phyloP scores from a whole-genome alignment of 805 yeast genomes.

The Myxozyma kluyveri region DNA sequence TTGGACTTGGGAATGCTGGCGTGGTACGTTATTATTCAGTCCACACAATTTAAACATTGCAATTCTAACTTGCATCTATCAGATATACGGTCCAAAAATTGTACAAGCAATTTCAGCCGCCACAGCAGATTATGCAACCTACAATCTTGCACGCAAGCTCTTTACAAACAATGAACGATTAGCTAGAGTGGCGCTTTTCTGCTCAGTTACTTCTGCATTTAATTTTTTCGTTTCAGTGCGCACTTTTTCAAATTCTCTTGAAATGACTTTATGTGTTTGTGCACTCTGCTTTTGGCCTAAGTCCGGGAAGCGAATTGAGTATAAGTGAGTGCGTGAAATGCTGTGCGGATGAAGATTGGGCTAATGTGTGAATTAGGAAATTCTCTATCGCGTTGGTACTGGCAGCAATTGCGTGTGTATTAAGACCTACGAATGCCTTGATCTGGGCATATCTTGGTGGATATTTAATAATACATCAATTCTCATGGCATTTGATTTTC shows the following conservation, averaged over 20 bases:
- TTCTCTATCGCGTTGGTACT: constrained; percentile 40
- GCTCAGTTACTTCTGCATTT: constrained; percentile 66
- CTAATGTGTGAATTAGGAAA: background rate
- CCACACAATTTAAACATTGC: background rate
- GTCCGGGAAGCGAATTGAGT: too few relatives aligned
- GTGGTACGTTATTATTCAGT: constrained; percentile 9
- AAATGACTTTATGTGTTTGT: constrained; percentile 63
- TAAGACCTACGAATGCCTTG: constrained; percentile 80
- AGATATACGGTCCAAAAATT: constrained; percentile 54
- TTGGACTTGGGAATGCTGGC: constrained; percentile 44
- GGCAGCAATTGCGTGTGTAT: constrained; percentile 40
- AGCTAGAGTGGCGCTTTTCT: constrained; percentile 36
- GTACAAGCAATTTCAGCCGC: constrained; percentile 69
- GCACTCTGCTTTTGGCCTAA: constrained; percentile 77
- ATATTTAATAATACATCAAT: constrained; percentile 31
- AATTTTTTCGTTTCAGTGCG: constrained; percentile 80
- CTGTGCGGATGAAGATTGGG: too few relatives aligned
- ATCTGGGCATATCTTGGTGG: constrained; percentile 70
- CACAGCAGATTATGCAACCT: constrained; percentile 62
- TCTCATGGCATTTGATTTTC: constrained; percentile 5
- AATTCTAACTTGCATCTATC: background rate
- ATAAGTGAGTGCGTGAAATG: too few relatives aligned
- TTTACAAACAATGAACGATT: constrained; percentile 14
- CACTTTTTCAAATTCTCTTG: constrained; percentile 82
- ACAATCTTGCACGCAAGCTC: constrained; percentile 46